A percentile compares a stretch with the other conserved stretches of the same genome.
These are phyloP conservation scores for Suillus subalutaceus DNA, from an alignment of 768 basidiomycete genomes.

Conservation along the genomic window DNA sequence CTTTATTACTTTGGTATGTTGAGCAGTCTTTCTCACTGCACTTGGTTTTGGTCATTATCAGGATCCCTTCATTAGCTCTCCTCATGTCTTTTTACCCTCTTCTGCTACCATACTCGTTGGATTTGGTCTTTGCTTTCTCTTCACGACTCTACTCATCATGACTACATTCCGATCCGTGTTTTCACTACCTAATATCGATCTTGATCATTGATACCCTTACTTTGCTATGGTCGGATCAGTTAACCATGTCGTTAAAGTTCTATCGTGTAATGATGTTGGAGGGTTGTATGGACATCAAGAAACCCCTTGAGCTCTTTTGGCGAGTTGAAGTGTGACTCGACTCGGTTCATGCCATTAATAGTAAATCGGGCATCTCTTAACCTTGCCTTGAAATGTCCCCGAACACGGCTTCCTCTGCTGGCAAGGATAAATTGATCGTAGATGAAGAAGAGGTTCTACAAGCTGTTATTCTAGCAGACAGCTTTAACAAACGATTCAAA, in stretches of 20 bases:
- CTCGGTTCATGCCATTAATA: slow-evolving; percentile 1
- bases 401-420: slow-evolving; percentile 49
- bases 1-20: slow-evolving; percentile 38
- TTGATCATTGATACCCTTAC: slow-evolving; percentile 56
- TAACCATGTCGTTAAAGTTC: slow-evolving; percentile 35
- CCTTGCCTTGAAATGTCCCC: slow-evolving; percentile 56
- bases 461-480: slow-evolving; percentile 94
- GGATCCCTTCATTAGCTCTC: slow-evolving; percentile 32
- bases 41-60: slow-evolving; percentile 38
- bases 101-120: slow-evolving; percentile 54
- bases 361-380: slow-evolving; percentile 13
- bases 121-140: slow-evolving; percentile 59
- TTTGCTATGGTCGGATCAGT: slow-evolving; percentile 32
- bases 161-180: slow-evolving; percentile 61
- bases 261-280: slow-evolving; percentile 35
- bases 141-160: slow-evolving; percentile 62
- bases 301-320: background rate
- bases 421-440: slow-evolving; percentile 66
- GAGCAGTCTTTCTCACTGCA: slow-evolving; percentile 38
- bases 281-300: slow-evolving; percentile 11
- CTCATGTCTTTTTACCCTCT: slow-evolving; percentile 36
- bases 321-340: slow-evolving; percentile 27
- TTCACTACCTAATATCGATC: slow-evolving; percentile 70
- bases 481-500: slow-evolving; percentile 91
- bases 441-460: slow-evolving; percentile 88